These are phyloP conservation scores for Wickerhamiella azymoides DNA, from an alignment of 805 yeast species.

Conservation along the genomic window DNA sequence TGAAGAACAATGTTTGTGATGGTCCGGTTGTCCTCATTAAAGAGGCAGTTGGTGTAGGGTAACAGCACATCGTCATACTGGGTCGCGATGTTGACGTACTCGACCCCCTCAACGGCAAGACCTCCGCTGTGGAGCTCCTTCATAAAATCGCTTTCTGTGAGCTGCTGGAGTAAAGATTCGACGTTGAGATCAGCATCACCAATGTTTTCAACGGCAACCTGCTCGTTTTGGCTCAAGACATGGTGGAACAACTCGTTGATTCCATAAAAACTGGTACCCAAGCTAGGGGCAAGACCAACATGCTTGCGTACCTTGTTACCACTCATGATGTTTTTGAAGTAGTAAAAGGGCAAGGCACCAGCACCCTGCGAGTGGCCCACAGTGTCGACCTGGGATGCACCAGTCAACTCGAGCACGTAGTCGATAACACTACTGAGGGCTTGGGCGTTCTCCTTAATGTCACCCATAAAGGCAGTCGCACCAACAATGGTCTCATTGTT, in stretches of 20 bases:
- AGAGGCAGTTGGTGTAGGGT: slow-evolving; percentile 1
- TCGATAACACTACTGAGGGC: neutral
- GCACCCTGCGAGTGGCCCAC: slow-evolving; percentile 7
- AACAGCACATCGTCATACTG: slow-evolving; percentile 1
- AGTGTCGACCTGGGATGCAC: neutral
- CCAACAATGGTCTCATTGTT: neutral
- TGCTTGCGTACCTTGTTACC: slow-evolving; percentile 2
- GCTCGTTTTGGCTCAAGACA: neutral
- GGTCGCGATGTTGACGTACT: slow-evolving; percentile 5
- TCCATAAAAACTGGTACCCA: neutral
- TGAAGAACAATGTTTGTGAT: slow-evolving; percentile 1
- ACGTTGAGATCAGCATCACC: neutral
- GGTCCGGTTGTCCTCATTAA: neutral
- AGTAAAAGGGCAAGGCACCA: slow-evolving; percentile 4
- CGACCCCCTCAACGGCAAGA: slow-evolving; percentile 2
- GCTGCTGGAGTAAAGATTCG: neutral
- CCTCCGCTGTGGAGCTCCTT: slow-evolving; percentile 2
- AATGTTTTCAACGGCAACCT: neutral
- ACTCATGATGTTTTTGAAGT: slow-evolving; percentile 1
- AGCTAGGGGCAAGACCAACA: slow-evolving; percentile 1
- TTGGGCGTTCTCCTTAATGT: neutral
- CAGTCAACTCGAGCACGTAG: slow-evolving; percentile 1
- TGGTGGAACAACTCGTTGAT: neutral
- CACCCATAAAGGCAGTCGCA: neutral
- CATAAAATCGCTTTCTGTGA: neutral